Conservation (phyloP, 1,284 basidiomycete genomes). For the Cutaneotrichosporon cutaneum region DNA sequence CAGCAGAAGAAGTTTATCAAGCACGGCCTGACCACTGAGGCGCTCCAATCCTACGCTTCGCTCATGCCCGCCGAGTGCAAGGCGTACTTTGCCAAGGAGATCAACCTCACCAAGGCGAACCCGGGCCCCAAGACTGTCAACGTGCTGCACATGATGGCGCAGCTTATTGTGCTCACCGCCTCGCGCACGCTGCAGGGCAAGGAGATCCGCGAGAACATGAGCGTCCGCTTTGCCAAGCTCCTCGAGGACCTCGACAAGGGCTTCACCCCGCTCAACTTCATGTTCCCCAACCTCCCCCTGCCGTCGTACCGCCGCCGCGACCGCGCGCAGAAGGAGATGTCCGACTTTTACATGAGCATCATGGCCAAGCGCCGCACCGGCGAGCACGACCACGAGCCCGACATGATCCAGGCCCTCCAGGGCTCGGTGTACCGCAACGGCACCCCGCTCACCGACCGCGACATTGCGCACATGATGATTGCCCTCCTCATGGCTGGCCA, state of each 20-base stretch:
- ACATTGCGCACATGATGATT: constrained; percentile 64
- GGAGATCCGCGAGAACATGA: constrained; percentile 76
- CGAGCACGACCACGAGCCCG: constrained; percentile 64
- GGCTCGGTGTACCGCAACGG: constrained; percentile 86
- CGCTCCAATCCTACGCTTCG: constrained; percentile 84
- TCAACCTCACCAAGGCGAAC: constrained; percentile 29
- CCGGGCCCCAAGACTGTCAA: constrained; percentile 44
- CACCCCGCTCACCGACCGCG: constrained; percentile 72
- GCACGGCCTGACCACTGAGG: constrained; percentile 87
- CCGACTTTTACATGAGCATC: constrained; percentile 87
- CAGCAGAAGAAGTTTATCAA: constrained; percentile 99
- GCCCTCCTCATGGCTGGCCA: constrained; percentile 85
- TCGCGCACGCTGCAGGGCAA: constrained; percentile 88
- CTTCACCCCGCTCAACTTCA: constrained; percentile 88
- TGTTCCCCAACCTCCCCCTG: constrained; percentile 91
- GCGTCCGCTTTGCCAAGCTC: constrained; percentile 80
- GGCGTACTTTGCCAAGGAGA: constrained; percentile 62
- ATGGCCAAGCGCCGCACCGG: constrained; percentile 67
- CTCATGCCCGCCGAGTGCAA: constrained; percentile 86
- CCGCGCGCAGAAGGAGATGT: constrained; percentile 87
- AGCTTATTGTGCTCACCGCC: constrained; percentile 94
- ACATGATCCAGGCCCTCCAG: constrained; percentile 90
- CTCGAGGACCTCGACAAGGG: constrained; percentile 91
- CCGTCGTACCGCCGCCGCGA: constrained; percentile 86
- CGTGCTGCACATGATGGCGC: constrained; percentile 77